These are phyloP conservation scores for Saturnispora quitensis DNA, from an alignment of 805 yeast species.

Conservation along the genomic window DNA sequence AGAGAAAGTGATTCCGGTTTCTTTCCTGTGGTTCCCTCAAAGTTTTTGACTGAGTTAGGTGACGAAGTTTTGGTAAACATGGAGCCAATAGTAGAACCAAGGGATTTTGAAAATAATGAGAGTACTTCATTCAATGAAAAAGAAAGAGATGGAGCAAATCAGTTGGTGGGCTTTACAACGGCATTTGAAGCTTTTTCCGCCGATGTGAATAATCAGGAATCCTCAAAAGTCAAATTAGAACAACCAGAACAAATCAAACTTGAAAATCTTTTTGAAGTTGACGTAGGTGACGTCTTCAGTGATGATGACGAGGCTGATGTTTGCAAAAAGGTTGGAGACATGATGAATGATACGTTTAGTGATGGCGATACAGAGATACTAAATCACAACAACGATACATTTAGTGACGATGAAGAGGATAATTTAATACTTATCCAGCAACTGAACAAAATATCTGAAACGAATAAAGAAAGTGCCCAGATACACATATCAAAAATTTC, in stretches of 20 bases:
- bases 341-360: conserved; percentile 5
- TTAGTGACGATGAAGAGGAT: conserved; percentile 7
- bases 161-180: background rate
- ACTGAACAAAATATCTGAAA: conserved; percentile 1
- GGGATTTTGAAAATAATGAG: background rate
- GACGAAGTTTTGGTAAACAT: background rate
- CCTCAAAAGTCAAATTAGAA: background rate
- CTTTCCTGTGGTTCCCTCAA: conserved; percentile 3
- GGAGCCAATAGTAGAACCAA: conserved; percentile 1
- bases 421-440: background rate
- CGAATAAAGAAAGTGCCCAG: background rate
- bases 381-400: background rate
- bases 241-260: background rate
- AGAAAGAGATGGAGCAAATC: background rate
- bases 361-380: conserved; percentile 3
- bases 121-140: background rate
- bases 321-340: background rate
- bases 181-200: conserved; percentile 2
- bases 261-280: background rate
- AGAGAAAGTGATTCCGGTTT: conserved; percentile 6
- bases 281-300: conserved; percentile 2
- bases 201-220: background rate
- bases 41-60: conserved; percentile 5
- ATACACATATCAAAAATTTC: background rate
- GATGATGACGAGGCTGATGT: conserved; percentile 2